Percentiles rank a stretch among this genome's conserved stretches.
Evolutionary conservation across 306 rosid species (phyloP).

Genomic region (Astragalus membranaceus): DNA sequence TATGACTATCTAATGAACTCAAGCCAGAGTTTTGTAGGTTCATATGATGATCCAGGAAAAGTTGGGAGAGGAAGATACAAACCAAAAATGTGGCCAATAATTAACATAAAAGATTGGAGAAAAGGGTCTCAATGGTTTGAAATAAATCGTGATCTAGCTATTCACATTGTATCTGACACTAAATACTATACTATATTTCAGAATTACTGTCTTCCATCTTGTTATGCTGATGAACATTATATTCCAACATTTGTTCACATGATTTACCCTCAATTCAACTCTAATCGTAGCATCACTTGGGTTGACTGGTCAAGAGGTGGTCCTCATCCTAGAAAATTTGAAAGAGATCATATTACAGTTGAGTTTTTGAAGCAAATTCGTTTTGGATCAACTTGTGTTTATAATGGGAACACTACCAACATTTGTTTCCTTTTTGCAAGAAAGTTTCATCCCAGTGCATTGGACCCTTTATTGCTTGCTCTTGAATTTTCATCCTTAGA

Average conservation of each 20-base stretch:
- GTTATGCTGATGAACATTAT: conserved; percentile 62
- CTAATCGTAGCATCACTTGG: conserved; percentile 42
- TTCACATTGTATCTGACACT: conserved; percentile 36
- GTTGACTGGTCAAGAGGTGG: conserved; percentile 66
- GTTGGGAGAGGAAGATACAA: conserved; percentile 48
- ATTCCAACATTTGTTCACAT: conserved; percentile 44
- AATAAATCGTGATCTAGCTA: conserved; percentile 41
- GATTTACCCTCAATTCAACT: conserved; percentile 16
- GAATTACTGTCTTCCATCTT: conserved; percentile 29
- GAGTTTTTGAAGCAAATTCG: conserved; percentile 44
- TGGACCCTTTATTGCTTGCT: conserved; percentile 44
- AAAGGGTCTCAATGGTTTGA: conserved; percentile 76
- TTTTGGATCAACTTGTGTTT: conserved; percentile 34
- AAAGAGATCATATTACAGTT: conserved; percentile 22
- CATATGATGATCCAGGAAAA: conserved; percentile 36
- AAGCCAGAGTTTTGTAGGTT: conserved; percentile 27
- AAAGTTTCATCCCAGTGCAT: conserved; percentile 41
- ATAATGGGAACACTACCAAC: conserved; percentile 36
- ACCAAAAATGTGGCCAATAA: conserved; percentile 34
- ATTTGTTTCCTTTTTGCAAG: conserved; percentile 57
- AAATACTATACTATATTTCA: conserved; percentile 37
- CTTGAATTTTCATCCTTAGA: conserved; percentile 38
- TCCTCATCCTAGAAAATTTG: conserved; percentile 42
- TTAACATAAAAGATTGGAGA: conserved; percentile 50
- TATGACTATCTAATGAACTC: conserved; percentile 40